These are phyloP conservation scores for Oemleria cerasiformis DNA, from an alignment of 306 rosid genomes.

Conservation along the genomic window DNA sequence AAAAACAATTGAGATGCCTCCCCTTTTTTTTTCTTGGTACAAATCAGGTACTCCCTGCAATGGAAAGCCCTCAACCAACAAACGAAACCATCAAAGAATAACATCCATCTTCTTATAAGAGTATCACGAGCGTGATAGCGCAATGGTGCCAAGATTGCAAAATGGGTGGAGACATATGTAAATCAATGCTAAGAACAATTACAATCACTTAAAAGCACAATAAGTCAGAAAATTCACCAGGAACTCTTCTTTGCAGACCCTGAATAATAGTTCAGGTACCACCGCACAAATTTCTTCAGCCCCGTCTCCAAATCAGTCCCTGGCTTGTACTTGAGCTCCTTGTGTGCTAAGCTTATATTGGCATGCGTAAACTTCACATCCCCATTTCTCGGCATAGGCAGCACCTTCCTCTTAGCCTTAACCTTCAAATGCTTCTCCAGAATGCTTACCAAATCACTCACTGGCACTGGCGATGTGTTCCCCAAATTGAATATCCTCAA, in stretches of 20 bases:
- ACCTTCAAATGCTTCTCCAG: slow-evolving; percentile 80
- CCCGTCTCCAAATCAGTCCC: slow-evolving; percentile 72
- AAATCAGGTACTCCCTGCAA: slow-evolving; percentile 23
- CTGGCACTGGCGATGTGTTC: slow-evolving; percentile 80
- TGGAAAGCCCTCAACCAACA: slow-evolving; percentile 29
- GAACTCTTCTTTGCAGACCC: slow-evolving; percentile 49
- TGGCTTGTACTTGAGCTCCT: slow-evolving; percentile 70
- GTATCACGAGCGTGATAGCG: slow-evolving; percentile 16
- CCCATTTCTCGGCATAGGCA: slow-evolving; percentile 79
- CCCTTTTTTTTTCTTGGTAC: slow-evolving; percentile 25
- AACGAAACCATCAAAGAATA: slow-evolving; percentile 23
- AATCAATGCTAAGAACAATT: slow-evolving; percentile 18
- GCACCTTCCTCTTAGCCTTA: slow-evolving; percentile 64
- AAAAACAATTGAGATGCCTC: slow-evolving; percentile 27
- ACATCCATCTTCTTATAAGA: slow-evolving; percentile 11
- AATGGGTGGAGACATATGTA: slow-evolving; percentile 6
- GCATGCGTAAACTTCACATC: slow-evolving; percentile 87
- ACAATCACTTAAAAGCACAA: slow-evolving; percentile 11
- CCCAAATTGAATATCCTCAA: slow-evolving; percentile 77
- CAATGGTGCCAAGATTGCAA: slow-evolving; percentile 17
- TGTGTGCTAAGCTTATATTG: slow-evolving; percentile 64
- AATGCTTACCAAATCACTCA: slow-evolving; percentile 62
- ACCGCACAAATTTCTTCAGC: slow-evolving; percentile 69
- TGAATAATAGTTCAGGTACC: slow-evolving; percentile 62
- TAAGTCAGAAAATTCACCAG: slow-evolving; percentile 45